Evolutionary conservation across 2,329 filamentous ascomycete species (phyloP).

Genomic region (Xylaria sp.): DNA sequence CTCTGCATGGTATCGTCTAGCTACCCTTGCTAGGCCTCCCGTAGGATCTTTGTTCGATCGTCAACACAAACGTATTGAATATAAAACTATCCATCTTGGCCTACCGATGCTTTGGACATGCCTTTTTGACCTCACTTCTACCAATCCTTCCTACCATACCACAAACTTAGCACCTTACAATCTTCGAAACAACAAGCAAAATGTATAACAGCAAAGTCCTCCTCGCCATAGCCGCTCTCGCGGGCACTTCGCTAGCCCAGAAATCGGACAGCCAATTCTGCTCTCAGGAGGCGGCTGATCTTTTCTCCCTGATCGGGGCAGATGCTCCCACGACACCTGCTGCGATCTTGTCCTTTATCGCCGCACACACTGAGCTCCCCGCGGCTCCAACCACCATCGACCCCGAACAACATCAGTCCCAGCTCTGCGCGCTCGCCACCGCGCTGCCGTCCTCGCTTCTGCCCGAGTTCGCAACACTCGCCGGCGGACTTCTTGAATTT

Average conservation of each 20-base stretch:
- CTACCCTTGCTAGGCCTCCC: too few species aligned
- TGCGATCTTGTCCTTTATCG: constrained; percentile 10
- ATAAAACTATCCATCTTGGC: constrained; percentile 5
- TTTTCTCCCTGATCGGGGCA: background rate
- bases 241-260: constrained; percentile 17
- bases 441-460: constrained; percentile 24
- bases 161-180: background rate
- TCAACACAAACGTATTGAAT: background rate
- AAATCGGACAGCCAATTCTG: constrained; percentile 24
- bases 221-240: constrained; percentile 7
- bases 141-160: constrained; percentile 6
- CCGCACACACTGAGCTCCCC: background rate
- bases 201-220: constrained; percentile 22
- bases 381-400: background rate
- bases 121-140: background rate
- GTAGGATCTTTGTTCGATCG: too few species aligned
- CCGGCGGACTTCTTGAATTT: background rate
- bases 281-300: background rate
- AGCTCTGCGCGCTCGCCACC: constrained; percentile 21
- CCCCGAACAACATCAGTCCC: constrained; percentile 2
- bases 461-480: constrained; percentile 16
- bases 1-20: too few species aligned
- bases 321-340: constrained; percentile 11
- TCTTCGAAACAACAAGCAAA: constrained; percentile 4
- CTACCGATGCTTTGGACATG: background rate